Evolutionary conservation across 2,329 filamentous ascomycete genomes (phyloP).

Genomic region (Diaporthe sp.): DNA sequence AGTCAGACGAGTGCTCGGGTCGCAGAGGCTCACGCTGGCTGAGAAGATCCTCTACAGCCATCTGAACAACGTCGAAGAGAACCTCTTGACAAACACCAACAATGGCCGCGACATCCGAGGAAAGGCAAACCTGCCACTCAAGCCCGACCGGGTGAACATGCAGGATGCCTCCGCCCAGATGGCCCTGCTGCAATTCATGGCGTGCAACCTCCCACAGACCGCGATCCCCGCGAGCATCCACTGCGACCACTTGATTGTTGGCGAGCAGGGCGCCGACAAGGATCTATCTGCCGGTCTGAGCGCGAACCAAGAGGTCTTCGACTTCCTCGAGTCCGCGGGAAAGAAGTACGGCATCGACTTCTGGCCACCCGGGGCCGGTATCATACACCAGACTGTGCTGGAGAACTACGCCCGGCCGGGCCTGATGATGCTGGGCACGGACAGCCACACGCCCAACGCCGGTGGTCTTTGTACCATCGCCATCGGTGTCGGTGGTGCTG

Average conservation of each 20-base stretch:
- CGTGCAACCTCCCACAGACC: constrained; percentile 87
- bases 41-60: constrained; percentile 99
- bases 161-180: constrained; percentile 99
- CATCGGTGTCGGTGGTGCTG: constrained; percentile 96
- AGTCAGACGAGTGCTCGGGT: constrained; percentile 79
- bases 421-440: constrained; percentile 98
- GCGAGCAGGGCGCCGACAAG: constrained; percentile 87
- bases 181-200: constrained; percentile 99
- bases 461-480: constrained; percentile 93
- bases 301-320: constrained; percentile 96
- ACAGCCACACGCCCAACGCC: constrained; percentile 98
- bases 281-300: constrained; percentile 88
- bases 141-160: constrained; percentile 98
- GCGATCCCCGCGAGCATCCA: constrained; percentile 97
- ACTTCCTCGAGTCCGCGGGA: constrained; percentile 93
- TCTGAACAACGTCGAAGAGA: constrained; percentile 89
- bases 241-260: constrained; percentile 99
- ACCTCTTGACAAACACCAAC: constrained; percentile 83
- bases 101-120: constrained; percentile 88
- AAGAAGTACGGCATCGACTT: constrained; percentile 96
- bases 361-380: constrained; percentile 93
- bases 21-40: constrained; percentile 81
- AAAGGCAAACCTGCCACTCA: constrained; percentile 93
- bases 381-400: constrained; percentile 97
- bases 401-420: constrained; percentile 99